Evolutionary conservation across 352 stramenopile genomes (phyloP).

Genomic region (Phytophthora kernoviae): DNA sequence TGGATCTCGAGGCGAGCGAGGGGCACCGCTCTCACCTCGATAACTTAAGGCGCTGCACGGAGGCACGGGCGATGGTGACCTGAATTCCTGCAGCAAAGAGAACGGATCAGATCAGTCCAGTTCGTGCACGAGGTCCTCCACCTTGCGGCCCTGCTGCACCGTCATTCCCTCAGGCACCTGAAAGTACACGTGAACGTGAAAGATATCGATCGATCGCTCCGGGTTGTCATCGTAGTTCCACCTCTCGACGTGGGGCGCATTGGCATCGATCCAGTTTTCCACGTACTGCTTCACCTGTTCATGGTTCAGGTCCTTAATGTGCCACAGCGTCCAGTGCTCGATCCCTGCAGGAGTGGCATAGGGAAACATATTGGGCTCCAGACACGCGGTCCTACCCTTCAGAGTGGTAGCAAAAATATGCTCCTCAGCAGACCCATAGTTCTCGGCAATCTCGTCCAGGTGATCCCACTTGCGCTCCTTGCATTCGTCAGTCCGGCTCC

Average conservation of each 20-base stretch:
- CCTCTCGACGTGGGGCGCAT: conserved; percentile 69
- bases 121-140: conserved; percentile 78
- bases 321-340: conserved; percentile 90
- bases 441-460: conserved; percentile 80
- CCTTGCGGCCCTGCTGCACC: conserved; percentile 63
- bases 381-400: conserved; percentile 77
- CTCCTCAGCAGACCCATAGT: conserved; percentile 77
- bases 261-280: conserved; percentile 88
- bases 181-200: conserved; percentile 91
- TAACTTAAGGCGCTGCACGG: conserved; percentile 33
- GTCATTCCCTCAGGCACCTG: conserved; percentile 60
- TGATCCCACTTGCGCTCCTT: conserved; percentile 91
- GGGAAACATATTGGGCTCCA: conserved; percentile 91
- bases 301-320: conserved; percentile 75
- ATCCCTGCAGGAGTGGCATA: conserved; percentile 89
- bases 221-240: conserved; percentile 92
- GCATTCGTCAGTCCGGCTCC: conserved; percentile 86
- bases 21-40: conserved; percentile 13
- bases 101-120: conserved; percentile 53
- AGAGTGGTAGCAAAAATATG: conserved; percentile 85
- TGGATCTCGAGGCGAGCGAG: conserved; percentile 8
- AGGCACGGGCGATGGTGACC: conserved; percentile 18
- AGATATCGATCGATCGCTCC: conserved; percentile 89
- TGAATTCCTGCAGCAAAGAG: conserved; percentile 29
- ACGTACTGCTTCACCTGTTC: conserved; percentile 89